Evolutionary conservation across 2,329 filamentous ascomycete species (phyloP), one percentile per base, ranked within the genome.

Genomic region (Talaromyces sp.): DNA sequence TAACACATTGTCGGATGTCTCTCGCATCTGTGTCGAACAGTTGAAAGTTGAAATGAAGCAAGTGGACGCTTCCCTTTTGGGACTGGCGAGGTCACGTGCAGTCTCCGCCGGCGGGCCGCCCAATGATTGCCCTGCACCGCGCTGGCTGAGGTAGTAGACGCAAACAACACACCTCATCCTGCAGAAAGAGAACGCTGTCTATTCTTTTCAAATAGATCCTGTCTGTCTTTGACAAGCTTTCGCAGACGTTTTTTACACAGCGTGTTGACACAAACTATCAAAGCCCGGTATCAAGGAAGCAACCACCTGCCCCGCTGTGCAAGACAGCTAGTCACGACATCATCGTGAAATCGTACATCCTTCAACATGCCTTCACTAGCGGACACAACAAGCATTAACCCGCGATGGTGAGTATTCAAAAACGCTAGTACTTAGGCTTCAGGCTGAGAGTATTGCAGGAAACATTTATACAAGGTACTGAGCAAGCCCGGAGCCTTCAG

Each of bases 381-480:
- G 32, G 28, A 47, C n/a, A 58, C 30, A 36, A 8, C 25, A 25
- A 22, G 42, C 25, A 36, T 60, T 10, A 64, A 61, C 17, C 55
- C 65, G 54, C 68, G 67, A 69, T 74, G 72, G 72, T 74, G 64
- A 61, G 67, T 36, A 25, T 13, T 15, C 17, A 19, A 22, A n/a
- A 6, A 27, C 15, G 11, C 19, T 17, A 3, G 10, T 17, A n/a
- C 9, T 17, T 1, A 28, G 17, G 15, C 28, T 53, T 27, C 2
- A 6, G 13, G 22, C 57, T 61, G 33, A 63, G n/a, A n/a, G 15
- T 33, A 33, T 55, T 57, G 19, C 57, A 96, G 92, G 92, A 88
- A 86, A 75, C 88, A 96, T 73, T 84, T 98, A 61, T 87, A 98
- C 77, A 88, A 84, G 64, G 87, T 97, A 66, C 84, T 96, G 61